These are phyloP conservation scores for Colletotrichum endophyticum DNA, from an alignment of 2,329 filamentous ascomycete species.

Conservation along the genomic window DNA sequence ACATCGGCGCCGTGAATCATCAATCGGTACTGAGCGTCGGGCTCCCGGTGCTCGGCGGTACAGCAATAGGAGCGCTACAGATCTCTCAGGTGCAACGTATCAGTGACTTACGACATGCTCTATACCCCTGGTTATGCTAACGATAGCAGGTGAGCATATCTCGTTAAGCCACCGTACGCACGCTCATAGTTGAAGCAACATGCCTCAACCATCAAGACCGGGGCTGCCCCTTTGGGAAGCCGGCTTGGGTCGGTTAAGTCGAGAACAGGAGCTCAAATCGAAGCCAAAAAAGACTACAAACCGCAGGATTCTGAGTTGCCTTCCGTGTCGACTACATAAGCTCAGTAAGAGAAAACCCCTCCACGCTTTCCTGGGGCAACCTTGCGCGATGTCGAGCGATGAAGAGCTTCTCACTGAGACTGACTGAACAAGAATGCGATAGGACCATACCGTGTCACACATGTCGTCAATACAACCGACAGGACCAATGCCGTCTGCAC, in stretches of 20 bases:
- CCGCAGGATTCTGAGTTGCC: slow-evolving; percentile 28
- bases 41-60: not conserved
- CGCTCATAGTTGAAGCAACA: not conserved
- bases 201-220: not conserved
- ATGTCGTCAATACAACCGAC: slow-evolving; percentile 32
- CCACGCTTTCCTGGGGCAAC: not conserved
- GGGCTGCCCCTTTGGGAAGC: not conserved
- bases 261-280: not conserved
- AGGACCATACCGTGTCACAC: slow-evolving; percentile 33
- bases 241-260: not conserved
- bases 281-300: not conserved
- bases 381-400: not conserved
- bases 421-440: slow-evolving; percentile 24
- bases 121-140: not conserved
- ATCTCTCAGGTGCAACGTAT: not conserved
- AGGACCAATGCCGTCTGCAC: slow-evolving; percentile 32
- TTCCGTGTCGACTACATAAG: slow-evolving; percentile 35
- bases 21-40: not conserved
- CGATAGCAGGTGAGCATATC: not conserved
- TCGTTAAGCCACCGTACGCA: not conserved
- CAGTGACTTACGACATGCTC: not conserved
- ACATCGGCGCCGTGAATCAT: not conserved
- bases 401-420: not conserved
- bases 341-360: slow-evolving; percentile 21
- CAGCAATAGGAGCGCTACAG: not conserved